Conservation (phyloP, 1,139 yeast genomes). For the Hanseniaspora sp. region DNA sequence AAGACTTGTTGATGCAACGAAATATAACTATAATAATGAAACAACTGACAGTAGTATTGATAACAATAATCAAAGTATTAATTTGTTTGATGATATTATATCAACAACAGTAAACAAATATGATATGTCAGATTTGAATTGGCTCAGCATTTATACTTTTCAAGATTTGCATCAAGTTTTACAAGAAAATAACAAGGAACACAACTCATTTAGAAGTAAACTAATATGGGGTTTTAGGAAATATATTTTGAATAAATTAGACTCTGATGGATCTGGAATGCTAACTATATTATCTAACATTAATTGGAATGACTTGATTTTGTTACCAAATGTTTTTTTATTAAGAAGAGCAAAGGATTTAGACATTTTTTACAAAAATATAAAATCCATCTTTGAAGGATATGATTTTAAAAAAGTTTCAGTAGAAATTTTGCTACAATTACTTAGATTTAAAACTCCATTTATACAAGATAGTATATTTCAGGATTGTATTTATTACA, state of each 20-base stretch:
- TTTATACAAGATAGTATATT: background rate
- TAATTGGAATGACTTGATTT: slow-evolving; percentile 8
- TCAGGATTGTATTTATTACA: slow-evolving; percentile 10
- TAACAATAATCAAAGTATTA: background rate
- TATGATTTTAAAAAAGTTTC: slow-evolving; percentile 11
- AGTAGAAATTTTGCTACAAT: slow-evolving; percentile 6
- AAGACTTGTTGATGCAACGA: slow-evolving; percentile 1
- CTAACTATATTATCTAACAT: slow-evolving; percentile 4
- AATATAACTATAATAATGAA: background rate
- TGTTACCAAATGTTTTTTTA: slow-evolving; percentile 3
- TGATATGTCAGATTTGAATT: slow-evolving; percentile 5
- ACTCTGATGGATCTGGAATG: slow-evolving; percentile 11
- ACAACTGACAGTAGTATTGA: background rate
- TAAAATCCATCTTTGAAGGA: background rate
- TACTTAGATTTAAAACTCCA: slow-evolving; percentile 1
- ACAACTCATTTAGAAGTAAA: slow-evolving; percentile 2
- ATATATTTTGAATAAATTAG: slow-evolving; percentile 2
- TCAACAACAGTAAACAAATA: background rate
- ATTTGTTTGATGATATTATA: background rate
- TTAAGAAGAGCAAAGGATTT: slow-evolving; percentile 4
- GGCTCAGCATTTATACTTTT: slow-evolving; percentile 4
- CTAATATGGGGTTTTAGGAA: slow-evolving; percentile 5
- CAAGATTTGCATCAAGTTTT: slow-evolving; percentile 4
- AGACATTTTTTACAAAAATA: background rate
- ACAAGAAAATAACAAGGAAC: slow-evolving; percentile 9